phyloP scores from a whole-genome alignment of 164 flowering plant genomes.

The Akebia trifoliata region DNA sequence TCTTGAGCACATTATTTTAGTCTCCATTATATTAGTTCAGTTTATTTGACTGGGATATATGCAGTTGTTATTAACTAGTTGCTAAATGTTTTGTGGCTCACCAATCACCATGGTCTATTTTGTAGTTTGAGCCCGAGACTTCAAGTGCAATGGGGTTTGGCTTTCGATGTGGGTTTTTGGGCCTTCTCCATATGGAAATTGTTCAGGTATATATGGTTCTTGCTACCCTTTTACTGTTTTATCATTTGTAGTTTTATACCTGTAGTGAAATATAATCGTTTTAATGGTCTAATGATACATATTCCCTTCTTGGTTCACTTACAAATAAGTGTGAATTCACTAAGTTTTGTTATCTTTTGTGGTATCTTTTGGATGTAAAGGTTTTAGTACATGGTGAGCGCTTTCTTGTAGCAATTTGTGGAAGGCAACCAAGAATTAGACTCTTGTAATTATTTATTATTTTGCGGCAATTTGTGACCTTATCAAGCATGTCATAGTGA shows the following conservation, averaged over 20 bases:
- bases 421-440: no score
- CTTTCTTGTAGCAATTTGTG: no score
- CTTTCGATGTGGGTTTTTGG: slow-evolving; percentile 96
- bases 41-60: neutral
- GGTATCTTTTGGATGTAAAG: no score
- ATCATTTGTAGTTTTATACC: neutral
- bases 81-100: neutral
- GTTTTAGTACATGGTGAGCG: no score
- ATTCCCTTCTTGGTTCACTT: neutral
- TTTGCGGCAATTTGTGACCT: no score
- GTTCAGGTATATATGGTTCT: slow-evolving; percentile 61
- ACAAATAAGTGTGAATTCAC: no score
- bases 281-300: neutral
- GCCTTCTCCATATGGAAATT: slow-evolving; percentile 98
- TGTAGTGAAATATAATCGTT: neutral
- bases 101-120: neutral
- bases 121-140: slow-evolving; percentile 96
- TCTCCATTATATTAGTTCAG: neutral
- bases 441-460: no score
- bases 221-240: neutral
- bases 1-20: neutral
- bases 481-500: no score
- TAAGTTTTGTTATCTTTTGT: no score
- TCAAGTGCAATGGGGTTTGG: slow-evolving; percentile 99
- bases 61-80: neutral